Evolutionary conservation across 805 yeast genomes (phyloP).

Genomic region (Cyberlindnera maclurae): DNA sequence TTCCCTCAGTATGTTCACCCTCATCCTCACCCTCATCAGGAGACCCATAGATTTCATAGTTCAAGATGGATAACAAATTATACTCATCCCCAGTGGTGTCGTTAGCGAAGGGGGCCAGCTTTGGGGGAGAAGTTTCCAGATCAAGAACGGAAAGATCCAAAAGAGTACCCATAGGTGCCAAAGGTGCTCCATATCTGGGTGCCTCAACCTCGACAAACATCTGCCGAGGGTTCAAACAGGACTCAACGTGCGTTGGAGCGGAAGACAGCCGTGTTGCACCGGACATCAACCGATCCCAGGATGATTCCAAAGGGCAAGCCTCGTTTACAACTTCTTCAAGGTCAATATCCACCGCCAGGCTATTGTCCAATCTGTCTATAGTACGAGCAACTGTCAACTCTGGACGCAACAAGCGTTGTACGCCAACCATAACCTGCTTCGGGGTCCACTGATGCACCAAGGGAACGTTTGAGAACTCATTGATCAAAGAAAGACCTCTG

Average conservation of each 20-base stretch:
- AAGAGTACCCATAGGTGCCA: conserved; percentile 15
- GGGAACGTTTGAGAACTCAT: conserved; percentile 1
- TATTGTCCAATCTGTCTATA: not conserved
- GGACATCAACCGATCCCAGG: not conserved
- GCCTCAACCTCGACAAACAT: conserved; percentile 16
- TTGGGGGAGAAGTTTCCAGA: not conserved
- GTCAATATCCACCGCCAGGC: not conserved
- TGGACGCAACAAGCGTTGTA: not conserved
- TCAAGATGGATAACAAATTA: conserved; percentile 15
- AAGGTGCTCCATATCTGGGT: conserved; percentile 14
- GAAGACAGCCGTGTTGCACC: too few species aligned
- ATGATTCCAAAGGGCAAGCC: not conserved
- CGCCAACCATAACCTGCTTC: not conserved
- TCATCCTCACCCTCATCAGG: conserved; percentile 6
- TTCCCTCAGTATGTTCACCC: conserved; percentile 1
- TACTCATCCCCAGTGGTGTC: conserved; percentile 13
- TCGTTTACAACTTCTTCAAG: not conserved
- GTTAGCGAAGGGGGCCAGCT: conserved; percentile 8
- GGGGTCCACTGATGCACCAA: not conserved
- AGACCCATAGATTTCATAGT: conserved; percentile 17
- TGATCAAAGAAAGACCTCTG: not conserved
- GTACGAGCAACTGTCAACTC: too few species aligned
- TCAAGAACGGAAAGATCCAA: conserved; percentile 19
- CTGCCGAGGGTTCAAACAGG: conserved; percentile 13
- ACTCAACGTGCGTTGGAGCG: not conserved